Conservation (phyloP, 2,329 filamentous ascomycete genomes). For the Epichloe aotearoae region DNA sequence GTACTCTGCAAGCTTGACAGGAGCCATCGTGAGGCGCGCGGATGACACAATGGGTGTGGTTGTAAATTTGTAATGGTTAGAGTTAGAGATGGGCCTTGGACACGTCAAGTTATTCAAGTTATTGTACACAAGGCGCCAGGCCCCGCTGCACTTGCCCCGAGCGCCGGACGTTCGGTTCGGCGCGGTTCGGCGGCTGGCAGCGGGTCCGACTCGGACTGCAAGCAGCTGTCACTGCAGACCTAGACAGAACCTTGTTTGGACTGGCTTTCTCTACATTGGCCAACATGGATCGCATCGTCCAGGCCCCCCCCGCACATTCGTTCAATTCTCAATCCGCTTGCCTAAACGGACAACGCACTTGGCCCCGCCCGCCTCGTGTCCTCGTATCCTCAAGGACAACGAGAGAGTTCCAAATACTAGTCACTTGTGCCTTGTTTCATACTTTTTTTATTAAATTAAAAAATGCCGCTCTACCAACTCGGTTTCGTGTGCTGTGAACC, state of each 20-base stretch:
- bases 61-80: neutral
- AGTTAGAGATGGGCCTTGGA: neutral
- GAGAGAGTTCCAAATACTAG: no score
- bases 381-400: no score
- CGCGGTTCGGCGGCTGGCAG: neutral
- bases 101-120: neutral
- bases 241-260: no score
- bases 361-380: neutral
- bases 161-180: neutral
- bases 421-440: no score
- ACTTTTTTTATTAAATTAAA: no score
- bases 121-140: neutral
- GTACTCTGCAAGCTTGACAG: constrained; percentile 24
- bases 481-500: no score
- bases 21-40: neutral
- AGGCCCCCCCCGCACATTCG: neutral
- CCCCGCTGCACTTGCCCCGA: neutral
- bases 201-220: constrained; percentile 1
- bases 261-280: no score
- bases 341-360: neutral
- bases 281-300: no score
- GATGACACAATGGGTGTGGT: neutral
- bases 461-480: no score
- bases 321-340: constrained; percentile 2
- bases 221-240: neutral